Base-by-base conservation (phyloP, 164 flowering plant genomes). In the Berberis thunbergii region DNA sequence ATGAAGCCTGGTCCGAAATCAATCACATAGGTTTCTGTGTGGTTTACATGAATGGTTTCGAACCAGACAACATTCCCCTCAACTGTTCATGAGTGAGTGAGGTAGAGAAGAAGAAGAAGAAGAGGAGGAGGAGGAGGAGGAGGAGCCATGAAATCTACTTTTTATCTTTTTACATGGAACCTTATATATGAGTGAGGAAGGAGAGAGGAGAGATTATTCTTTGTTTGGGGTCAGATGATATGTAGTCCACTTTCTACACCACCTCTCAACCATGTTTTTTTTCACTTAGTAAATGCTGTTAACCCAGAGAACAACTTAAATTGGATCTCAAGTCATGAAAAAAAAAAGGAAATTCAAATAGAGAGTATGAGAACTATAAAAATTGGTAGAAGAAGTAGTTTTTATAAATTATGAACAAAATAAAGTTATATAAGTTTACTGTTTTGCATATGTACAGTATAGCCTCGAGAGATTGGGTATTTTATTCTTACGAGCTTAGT, bases 1-100 rank as follows among this genome's bases (percentile, higher is more conserved):
- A 87, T 85, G 90, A 85, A 85, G 90, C 90, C 90, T 87, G 95
- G 95, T 87, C 90, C 90, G 88, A 85, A 73, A 79, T 80, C 86
- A 79, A 79, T 72, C 84, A 52, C 4, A 10, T 52, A 26, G 4
- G 4, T 26, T 26, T 26, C 26, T 26, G 26, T 26, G 58, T 4
- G 49, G 1, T 4, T 3, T 12, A 57, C 7, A 61, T 11, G 39
- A 61, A 46, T 45, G 49, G 39, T 59, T 3, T 60, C 62, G 49
- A 60, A 45, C 62, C 62, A 60, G 62, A 60, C 62, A 60, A 60
- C 62, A 60, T 44, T 44, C 62, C 62, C 62, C 62, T 43, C 62
- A 60, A 60, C 50, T 44, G 5, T 60, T 59, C 48, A 59, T 59
- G 39, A 11, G 41, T 43, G 62, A 59, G 45, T 43, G 48, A 12